Evolutionary conservation across 192 early-diverging fungal genomes (phyloP), one percentile per base, ranked within the genome.

Genomic region (Mortierella antarctica): DNA sequence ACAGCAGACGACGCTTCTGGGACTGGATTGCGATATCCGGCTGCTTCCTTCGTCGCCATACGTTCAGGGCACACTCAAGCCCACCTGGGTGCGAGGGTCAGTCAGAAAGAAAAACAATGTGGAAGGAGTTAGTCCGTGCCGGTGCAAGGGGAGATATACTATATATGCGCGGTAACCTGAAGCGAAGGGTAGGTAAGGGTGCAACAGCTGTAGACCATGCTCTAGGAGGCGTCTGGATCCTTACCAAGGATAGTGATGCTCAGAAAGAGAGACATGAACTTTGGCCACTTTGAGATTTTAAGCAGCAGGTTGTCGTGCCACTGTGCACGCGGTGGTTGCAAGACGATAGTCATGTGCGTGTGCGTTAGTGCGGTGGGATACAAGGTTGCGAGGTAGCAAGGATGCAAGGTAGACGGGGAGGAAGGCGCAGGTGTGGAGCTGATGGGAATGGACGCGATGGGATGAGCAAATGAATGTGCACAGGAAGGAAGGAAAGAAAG

Each of bases 221-320:
- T 57, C 11, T 21, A 39, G 17, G 31, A 15, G 15, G 17, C 0
- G 31, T 14, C 2, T 13, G 18, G 56, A 57, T 50, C 15, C 15
- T 59, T 59, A 59, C 57, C 57, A 41, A 59, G 31, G 9, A 59
- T 15, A 5, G 14, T 15, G 23, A 59, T 11, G 39, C 39, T 4
- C 15, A 59, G 23, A 59, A n/a, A 59, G 57, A 42, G 42, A n/a
- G 57, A 41, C 31, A 59, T 41, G 15, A 42, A 31, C 57, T 59
- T 59, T 6, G 57, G 18, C 57, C 42, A 42, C 14, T 59, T 59
- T 2, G 57, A 42, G 14, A 40, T 7, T 15, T n/a, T 41, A 0
- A 41, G 42, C 13, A 59, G 23, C 15, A 15, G 10, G 57, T 59
- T 59, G 57, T 59, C 57, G 57, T 59, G 42, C 57, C 57, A 41